These are phyloP conservation scores for Syzygium aqueum DNA, from an alignment of 345 rosid genomes.

Conservation along the genomic window DNA sequence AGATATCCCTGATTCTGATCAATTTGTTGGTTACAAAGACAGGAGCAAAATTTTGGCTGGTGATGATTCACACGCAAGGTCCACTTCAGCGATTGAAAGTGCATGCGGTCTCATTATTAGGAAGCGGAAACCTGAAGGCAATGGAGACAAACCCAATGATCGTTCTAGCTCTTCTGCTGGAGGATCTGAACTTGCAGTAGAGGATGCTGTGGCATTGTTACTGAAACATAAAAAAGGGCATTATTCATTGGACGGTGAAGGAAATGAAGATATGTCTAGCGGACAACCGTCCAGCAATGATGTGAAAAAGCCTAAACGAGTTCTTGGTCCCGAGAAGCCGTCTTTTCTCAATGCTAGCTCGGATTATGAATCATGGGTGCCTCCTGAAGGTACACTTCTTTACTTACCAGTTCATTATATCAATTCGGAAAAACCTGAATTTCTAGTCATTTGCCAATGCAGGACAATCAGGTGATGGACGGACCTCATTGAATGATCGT, in stretches of 20 bases:
- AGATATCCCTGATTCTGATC: constrained; percentile 31
- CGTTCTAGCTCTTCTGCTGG: constrained; percentile 22
- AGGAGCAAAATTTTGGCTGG: constrained; percentile 42
- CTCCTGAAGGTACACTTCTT: constrained; percentile 68
- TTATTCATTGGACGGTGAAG: constrained; percentile 37
- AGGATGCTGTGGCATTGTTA: constrained; percentile 81
- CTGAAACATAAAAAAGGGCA: constrained; percentile 73
- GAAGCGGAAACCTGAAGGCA: constrained; percentile 41
- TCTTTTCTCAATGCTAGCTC: constrained; percentile 41
- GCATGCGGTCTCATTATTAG: constrained; percentile 79
- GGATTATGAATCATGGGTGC: constrained; percentile 76
- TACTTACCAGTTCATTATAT: not conserved
- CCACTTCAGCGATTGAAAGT: constrained; percentile 32
- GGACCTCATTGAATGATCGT: constrained; percentile 79
- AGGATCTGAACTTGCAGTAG: constrained; percentile 49
- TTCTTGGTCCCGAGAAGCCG: constrained; percentile 72
- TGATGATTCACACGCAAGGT: constrained; percentile 4
- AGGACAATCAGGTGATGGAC: constrained; percentile 98
- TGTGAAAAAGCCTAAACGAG: constrained; percentile 51
- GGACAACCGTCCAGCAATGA: constrained; percentile 20
- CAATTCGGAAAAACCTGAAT: not conserved
- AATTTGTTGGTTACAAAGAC: constrained; percentile 84
- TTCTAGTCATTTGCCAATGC: constrained; percentile 4
- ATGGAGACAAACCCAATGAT: constrained; percentile 14
- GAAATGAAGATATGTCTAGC: constrained; percentile 12